phyloP scores from a whole-genome alignment of 1,139 yeast species.

The Suhomyces ambrosiae region DNA sequence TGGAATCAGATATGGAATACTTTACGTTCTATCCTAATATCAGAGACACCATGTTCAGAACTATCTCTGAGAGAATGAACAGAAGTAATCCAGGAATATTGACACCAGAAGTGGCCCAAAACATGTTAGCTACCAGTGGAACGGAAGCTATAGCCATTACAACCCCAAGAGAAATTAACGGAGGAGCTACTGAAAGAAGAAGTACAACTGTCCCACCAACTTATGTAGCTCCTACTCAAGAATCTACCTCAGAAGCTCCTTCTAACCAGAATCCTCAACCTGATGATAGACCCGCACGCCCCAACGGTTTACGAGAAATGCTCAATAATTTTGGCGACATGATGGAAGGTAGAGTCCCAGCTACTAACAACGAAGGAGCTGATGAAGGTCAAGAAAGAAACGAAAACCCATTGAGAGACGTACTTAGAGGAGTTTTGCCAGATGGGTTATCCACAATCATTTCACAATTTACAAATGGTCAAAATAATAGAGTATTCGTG shows the following conservation, averaged over 20 bases:
- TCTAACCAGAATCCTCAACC: not conserved
- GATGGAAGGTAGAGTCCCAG: conserved; percentile 16
- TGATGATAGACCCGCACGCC: not conserved
- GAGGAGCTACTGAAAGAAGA: conserved; percentile 3
- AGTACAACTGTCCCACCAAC: not conserved
- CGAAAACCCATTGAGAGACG: conserved; percentile 9
- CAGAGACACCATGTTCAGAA: conserved; percentile 30
- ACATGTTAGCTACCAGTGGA: conserved; percentile 20
- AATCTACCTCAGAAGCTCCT: not conserved
- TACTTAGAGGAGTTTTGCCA: conserved; percentile 15
- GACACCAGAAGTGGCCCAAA: conserved; percentile 44
- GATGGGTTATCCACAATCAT: conserved; percentile 17
- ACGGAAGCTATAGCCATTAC: conserved; percentile 6
- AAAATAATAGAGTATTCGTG: conserved; percentile 15
- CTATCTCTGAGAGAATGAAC: conserved; percentile 37
- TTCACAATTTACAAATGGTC: conserved; percentile 17
- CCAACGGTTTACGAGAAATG: conserved; percentile 20
- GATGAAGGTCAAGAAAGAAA: conserved; percentile 1
- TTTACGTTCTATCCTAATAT: conserved; percentile 33
- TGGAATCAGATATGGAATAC: conserved; percentile 31
- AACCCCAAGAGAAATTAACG: conserved; percentile 5
- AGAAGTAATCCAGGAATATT: conserved; percentile 39
- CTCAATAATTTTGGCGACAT: conserved; percentile 29
- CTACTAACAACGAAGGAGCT: not conserved
- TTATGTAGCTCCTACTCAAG: conserved; percentile 5